A percentile compares a stretch with the other conserved stretches of the same genome.
phyloP scores from a whole-genome alignment of 106 monocot species.

The Allium cepa region DNA sequence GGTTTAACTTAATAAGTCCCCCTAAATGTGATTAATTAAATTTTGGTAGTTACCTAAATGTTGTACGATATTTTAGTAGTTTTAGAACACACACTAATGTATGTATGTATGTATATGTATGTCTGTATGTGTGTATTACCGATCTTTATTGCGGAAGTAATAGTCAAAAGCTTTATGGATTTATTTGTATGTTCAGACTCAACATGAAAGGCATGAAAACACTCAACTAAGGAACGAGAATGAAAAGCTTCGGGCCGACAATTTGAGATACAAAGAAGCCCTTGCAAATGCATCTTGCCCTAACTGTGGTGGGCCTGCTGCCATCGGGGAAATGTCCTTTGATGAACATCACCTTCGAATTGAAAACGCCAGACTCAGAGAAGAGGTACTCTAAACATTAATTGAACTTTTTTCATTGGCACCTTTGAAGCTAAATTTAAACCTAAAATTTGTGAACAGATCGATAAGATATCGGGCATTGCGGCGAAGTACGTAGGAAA shows the following conservation, averaged over 20 bases:
- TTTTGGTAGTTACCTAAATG: too few species aligned
- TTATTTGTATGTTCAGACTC: slow-evolving; percentile 37
- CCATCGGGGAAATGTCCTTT: slow-evolving; percentile 95
- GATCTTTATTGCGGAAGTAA: too few species aligned
- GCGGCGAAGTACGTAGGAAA: slow-evolving; percentile 85
- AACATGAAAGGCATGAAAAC: slow-evolving; percentile 93
- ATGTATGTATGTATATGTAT: too few species aligned
- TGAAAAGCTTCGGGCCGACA: slow-evolving; percentile 83
- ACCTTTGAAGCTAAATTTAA: not conserved
- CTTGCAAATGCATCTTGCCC: slow-evolving; percentile 83
- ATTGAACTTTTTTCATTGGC: too few species aligned
- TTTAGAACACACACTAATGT: too few species aligned
- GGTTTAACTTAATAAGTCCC: too few species aligned
- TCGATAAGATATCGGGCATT: slow-evolving; percentile 79
- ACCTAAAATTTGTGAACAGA: slow-evolving; percentile 21
- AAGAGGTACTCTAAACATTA: slow-evolving; percentile 42
- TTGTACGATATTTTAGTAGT: too few species aligned
- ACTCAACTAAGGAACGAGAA: slow-evolving; percentile 69
- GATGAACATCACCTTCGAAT: slow-evolving; percentile 85
- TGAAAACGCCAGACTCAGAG: slow-evolving; percentile 79
- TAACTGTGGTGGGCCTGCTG: slow-evolving; percentile 85
- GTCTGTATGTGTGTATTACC: too few species aligned
- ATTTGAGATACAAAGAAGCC: slow-evolving; percentile 77
- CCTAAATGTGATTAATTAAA: too few species aligned
- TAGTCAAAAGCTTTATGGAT: not conserved